phyloP scores from a whole-genome alignment of 2,329 filamentous ascomycete genomes.

The Venturia nashicola region DNA sequence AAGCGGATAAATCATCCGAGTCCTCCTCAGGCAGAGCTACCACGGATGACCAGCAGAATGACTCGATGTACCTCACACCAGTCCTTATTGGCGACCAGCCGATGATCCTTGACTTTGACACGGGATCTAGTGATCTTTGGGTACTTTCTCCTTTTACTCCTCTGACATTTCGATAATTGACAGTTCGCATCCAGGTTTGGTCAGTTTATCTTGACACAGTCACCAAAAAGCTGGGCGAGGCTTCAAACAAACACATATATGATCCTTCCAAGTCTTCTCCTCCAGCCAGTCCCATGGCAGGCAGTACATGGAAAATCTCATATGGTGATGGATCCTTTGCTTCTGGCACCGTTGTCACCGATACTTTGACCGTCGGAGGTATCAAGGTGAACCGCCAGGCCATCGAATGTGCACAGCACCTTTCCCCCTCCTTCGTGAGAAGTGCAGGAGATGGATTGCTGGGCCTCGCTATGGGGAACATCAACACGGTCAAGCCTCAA shows the following conservation, averaged over 20 bases:
- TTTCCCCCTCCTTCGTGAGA: constrained; percentile 46
- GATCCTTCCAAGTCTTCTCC: constrained; percentile 51
- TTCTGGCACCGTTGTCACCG: constrained; percentile 52
- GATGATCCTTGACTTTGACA: constrained; percentile 53
- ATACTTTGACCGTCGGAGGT: constrained; percentile 50
- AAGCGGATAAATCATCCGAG: neutral
- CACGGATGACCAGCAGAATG: constrained; percentile 55
- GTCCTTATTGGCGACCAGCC: constrained; percentile 54
- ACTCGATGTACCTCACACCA: constrained; percentile 51
- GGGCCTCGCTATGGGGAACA: constrained; percentile 51
- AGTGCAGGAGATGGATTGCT: constrained; percentile 51
- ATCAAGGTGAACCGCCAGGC: constrained; percentile 48
- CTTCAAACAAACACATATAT: constrained; percentile 41
- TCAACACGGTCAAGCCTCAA: constrained; percentile 49
- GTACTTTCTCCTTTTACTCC: constrained; percentile 8
- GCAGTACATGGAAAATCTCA: constrained; percentile 49
- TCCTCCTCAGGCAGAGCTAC: constrained; percentile 34
- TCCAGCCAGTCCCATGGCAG: constrained; percentile 29
- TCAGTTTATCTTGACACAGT: constrained; percentile 36
- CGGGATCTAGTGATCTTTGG: constrained; percentile 47
- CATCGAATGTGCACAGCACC: constrained; percentile 48
- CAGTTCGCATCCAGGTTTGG: constrained; percentile 25
- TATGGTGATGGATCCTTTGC: constrained; percentile 60
- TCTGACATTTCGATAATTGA: neutral
- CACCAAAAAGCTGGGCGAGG: constrained; percentile 19